A percentile compares a stretch with the other conserved stretches of the same genome.
phyloP scores from a whole-genome alignment of 768 basidiomycete genomes.

The Tylopilus plumbeoviolaceoides region DNA sequence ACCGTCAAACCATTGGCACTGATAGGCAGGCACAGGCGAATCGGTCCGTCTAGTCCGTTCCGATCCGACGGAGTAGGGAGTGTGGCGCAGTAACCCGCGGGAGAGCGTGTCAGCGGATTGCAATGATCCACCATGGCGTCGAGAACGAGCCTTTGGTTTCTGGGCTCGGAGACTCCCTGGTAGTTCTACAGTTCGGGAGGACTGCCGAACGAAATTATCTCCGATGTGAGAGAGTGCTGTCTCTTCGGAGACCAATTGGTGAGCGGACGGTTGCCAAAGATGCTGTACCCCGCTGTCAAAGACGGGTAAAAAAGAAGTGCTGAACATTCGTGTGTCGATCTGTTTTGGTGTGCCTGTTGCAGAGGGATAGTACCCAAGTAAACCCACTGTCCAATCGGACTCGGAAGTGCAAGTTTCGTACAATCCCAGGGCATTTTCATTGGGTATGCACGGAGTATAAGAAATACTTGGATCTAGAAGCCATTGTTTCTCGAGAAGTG shows the following conservation, averaged over 20 bases:
- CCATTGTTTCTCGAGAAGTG: neutral
- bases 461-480: neutral
- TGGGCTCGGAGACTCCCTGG: neutral
- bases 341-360: neutral
- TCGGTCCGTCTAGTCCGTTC: neutral
- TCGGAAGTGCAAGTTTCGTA: neutral
- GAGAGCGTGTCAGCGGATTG: neutral
- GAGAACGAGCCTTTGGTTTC: neutral
- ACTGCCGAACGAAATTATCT: neutral
- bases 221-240: neutral
- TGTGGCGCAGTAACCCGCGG: neutral
- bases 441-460: neutral
- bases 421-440: conserved; percentile 3
- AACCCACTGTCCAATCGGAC: neutral
- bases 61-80: conserved; percentile 4
- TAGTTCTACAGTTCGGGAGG: neutral
- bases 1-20: conserved; percentile 14
- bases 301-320: neutral
- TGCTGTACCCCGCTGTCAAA: neutral
- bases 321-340: neutral
- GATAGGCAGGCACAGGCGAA: neutral
- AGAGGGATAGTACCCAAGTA: neutral
- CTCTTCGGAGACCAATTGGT: neutral
- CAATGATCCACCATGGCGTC: neutral
- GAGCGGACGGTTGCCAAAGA: neutral